Evolutionary conservation across 805 yeast genomes (phyloP).

Genomic region (Kuraishia borneana): DNA sequence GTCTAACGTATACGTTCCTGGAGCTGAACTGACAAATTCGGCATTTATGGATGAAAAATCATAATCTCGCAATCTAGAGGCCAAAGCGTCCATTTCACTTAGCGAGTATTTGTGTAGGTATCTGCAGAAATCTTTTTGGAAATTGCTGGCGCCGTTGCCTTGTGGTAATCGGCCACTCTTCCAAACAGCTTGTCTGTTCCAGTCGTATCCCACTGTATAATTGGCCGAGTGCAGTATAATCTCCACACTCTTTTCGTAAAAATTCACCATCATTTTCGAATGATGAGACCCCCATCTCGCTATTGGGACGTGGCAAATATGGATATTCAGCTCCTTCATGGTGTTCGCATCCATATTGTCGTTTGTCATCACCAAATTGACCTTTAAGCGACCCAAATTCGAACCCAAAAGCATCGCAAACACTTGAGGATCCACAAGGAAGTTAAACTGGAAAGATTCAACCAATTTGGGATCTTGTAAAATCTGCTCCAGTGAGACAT

Average conservation of each 20-base stretch:
- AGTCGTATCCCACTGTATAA: constrained; percentile 42
- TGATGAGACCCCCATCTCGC: constrained; percentile 43
- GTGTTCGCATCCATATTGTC: not conserved
- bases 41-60: constrained; percentile 38
- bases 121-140: constrained; percentile 29
- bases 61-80: constrained; percentile 17
- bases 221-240: constrained; percentile 52
- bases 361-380: not conserved
- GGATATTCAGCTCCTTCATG: not conserved
- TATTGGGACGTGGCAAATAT: constrained; percentile 17
- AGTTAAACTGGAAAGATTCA: constrained; percentile 20
- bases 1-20: constrained; percentile 23
- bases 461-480: constrained; percentile 12
- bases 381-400: not conserved
- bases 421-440: constrained; percentile 17
- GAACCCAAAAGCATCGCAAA: constrained; percentile 6
- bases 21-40: constrained; percentile 45
- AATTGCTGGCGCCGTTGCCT: constrained; percentile 15
- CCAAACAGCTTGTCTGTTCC: constrained; percentile 62
- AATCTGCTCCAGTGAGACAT: constrained; percentile 15
- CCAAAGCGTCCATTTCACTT: constrained; percentile 15
- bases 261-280: constrained; percentile 55
- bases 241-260: constrained; percentile 35
- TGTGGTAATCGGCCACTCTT: constrained; percentile 20
- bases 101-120: constrained; percentile 35